phyloP scores from a whole-genome alignment of 257 asterid species.

The Fraxinus anomala region DNA sequence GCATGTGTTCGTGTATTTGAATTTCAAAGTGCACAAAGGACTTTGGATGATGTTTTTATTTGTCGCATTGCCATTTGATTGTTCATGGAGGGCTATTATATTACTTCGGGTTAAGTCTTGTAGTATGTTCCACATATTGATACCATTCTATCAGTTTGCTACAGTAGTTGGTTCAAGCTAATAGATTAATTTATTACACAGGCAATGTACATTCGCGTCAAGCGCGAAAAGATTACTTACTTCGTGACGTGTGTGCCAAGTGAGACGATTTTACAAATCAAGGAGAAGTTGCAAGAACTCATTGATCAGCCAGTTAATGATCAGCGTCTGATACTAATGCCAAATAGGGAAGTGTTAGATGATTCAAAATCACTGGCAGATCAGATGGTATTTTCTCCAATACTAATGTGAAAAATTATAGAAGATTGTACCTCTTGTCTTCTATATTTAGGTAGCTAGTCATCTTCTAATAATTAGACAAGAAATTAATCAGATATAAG shows the following conservation, averaged over 20 bases:
- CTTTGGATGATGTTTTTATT: constrained; percentile 2
- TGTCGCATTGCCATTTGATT: constrained; percentile 14
- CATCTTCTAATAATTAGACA: not conserved
- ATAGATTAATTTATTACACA: constrained; percentile 34
- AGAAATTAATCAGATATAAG: not conserved
- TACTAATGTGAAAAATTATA: not conserved
- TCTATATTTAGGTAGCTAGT: not conserved
- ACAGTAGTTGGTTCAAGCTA: constrained; percentile 12
- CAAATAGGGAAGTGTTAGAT: constrained; percentile 59
- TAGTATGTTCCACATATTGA: constrained; percentile 2
- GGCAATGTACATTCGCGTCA: constrained; percentile 91
- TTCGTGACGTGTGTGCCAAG: constrained; percentile 86
- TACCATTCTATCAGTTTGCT: constrained; percentile 9
- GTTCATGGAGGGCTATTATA: constrained; percentile 5
- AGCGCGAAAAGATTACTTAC: constrained; percentile 85
- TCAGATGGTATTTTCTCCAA: constrained; percentile 60
- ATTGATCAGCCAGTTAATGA: constrained; percentile 70
- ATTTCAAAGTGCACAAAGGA: constrained; percentile 16
- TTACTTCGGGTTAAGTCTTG: not conserved
- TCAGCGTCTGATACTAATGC: constrained; percentile 68
- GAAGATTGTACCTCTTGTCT: not conserved
- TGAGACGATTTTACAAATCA: constrained; percentile 68
- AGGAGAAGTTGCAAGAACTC: constrained; percentile 84
- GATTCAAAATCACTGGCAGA: constrained; percentile 86
- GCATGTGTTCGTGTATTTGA: constrained; percentile 6